These are phyloP conservation scores for Fusarium sp. DNA, from an alignment of 2,329 filamentous ascomycete genomes.

Conservation along the genomic window DNA sequence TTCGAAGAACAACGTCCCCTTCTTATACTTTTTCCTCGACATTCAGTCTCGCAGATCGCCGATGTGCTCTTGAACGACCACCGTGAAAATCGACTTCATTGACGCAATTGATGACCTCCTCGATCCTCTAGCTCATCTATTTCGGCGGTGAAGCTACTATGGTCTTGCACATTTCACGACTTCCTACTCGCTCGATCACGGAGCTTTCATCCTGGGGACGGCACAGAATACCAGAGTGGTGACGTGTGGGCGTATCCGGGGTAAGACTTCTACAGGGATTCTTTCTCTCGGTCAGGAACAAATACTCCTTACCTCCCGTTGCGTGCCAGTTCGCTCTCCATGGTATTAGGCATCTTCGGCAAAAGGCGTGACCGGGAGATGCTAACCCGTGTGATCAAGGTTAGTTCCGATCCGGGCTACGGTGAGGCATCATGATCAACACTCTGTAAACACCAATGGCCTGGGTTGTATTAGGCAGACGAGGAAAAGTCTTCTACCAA, in stretches of 20 bases:
- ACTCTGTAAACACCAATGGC: neutral
- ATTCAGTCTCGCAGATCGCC: constrained; percentile 1
- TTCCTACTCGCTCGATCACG: constrained; percentile 1
- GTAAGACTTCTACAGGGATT: constrained; percentile 10
- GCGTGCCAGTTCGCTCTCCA: neutral
- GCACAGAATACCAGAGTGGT: no score
- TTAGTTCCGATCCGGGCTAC: neutral
- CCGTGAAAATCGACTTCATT: constrained; percentile 19
- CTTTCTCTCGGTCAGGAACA: neutral
- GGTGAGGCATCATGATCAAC: neutral
- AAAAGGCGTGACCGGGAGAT: neutral
- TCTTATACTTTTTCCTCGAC: constrained; percentile 28
- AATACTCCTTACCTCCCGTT: neutral
- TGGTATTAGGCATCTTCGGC: neutral
- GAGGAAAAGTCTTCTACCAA: neutral
- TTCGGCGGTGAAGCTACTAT: neutral
- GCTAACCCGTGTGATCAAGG: constrained; percentile 4
- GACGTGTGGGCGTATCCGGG: constrained; percentile 12
- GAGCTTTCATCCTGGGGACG: no score
- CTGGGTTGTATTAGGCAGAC: neutral
- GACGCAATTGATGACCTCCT: constrained; percentile 35
- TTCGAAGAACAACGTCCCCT: neutral
- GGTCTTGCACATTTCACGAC: constrained; percentile 3
- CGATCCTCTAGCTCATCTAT: neutral
- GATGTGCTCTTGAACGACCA: neutral